A percentile compares a stretch with the other conserved stretches of the same genome.
phyloP scores from a whole-genome alignment of 2,329 filamentous ascomycete species.

The Pochonia chlamydosporia region DNA sequence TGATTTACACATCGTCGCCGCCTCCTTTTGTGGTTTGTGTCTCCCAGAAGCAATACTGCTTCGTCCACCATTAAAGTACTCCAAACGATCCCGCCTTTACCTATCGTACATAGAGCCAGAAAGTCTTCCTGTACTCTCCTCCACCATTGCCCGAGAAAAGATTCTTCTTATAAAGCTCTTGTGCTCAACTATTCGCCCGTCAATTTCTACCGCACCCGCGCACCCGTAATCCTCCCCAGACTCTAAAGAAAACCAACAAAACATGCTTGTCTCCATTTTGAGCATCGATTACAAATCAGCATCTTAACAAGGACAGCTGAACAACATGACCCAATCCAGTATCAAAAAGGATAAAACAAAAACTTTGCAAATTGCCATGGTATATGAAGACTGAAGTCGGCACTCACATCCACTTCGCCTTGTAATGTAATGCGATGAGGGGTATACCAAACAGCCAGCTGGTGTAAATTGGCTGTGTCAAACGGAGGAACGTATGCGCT shows the following conservation, averaged over 20 bases:
- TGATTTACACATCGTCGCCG: background rate
- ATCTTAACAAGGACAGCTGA: background rate
- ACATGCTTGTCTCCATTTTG: background rate
- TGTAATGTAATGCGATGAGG: slow-evolving; percentile 11
- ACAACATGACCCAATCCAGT: background rate
- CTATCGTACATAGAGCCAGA: background rate
- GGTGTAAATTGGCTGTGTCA: background rate
- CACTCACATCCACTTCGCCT: slow-evolving; percentile 2
- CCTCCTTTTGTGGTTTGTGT: background rate
- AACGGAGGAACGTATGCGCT: background rate
- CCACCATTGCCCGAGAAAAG: background rate
- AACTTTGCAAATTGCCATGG: background rate
- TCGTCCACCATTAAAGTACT: background rate
- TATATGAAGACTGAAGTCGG: background rate
- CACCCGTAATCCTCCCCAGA: background rate
- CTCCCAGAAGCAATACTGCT: background rate
- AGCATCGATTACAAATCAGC: background rate
- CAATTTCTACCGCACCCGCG: background rate
- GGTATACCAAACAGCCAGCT: slow-evolving; percentile 20
- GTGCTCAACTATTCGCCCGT: background rate
- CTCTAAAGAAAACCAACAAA: background rate
- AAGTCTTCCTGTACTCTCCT: background rate
- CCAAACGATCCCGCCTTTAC: background rate
- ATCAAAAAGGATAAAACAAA: background rate
- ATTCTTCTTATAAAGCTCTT: background rate